These are phyloP conservation scores for Coemansia brasiliensis DNA, from an alignment of 192 early-diverging fungal genomes.

Conservation along the genomic window DNA sequence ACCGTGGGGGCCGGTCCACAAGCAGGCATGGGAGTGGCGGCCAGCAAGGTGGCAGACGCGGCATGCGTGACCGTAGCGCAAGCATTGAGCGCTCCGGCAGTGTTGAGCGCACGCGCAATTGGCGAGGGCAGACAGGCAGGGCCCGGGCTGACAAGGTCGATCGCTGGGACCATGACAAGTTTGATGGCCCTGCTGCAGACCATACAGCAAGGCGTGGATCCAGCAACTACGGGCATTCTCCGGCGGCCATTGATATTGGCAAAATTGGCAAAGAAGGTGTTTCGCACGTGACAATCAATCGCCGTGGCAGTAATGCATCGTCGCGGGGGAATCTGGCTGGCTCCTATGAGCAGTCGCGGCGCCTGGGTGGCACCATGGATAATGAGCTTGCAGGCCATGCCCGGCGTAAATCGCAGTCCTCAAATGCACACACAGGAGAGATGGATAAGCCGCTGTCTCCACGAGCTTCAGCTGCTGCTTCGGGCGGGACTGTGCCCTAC, in stretches of 20 bases:
- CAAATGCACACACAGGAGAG: neutral
- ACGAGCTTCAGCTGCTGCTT: slow-evolving; percentile 1
- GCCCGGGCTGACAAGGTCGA: slow-evolving; percentile 31
- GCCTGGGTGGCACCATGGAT: slow-evolving; percentile 7
- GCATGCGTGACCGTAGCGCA: slow-evolving; percentile 38
- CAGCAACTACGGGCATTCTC: neutral
- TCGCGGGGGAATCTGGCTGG: slow-evolving; percentile 9
- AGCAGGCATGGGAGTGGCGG: slow-evolving; percentile 16
- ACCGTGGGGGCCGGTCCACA: slow-evolving; percentile 30
- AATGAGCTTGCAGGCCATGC: slow-evolving; percentile 4
- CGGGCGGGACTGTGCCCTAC: slow-evolving; percentile 18
- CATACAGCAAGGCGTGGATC: slow-evolving; percentile 19
- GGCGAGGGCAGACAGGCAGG: slow-evolving; percentile 20
- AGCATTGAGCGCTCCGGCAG: slow-evolving; percentile 42
- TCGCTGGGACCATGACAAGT: slow-evolving; percentile 53
- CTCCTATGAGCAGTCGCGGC: slow-evolving; percentile 31
- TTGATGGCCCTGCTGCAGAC: slow-evolving; percentile 7
- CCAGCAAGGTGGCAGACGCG: slow-evolving; percentile 12
- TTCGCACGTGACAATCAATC: slow-evolving; percentile 48
- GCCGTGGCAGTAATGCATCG: slow-evolving; percentile 45
- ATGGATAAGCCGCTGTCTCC: slow-evolving; percentile 15
- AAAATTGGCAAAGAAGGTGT: slow-evolving; percentile 49
- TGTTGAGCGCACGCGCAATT: slow-evolving; percentile 27
- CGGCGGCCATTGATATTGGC: slow-evolving; percentile 20
- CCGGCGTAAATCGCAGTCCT: slow-evolving; percentile 5